A percentile compares a stretch with the other conserved stretches of the same genome.
Evolutionary conservation across 1,284 basidiomycete species (phyloP).

Genomic region (Leccinum pallidistipes): DNA sequence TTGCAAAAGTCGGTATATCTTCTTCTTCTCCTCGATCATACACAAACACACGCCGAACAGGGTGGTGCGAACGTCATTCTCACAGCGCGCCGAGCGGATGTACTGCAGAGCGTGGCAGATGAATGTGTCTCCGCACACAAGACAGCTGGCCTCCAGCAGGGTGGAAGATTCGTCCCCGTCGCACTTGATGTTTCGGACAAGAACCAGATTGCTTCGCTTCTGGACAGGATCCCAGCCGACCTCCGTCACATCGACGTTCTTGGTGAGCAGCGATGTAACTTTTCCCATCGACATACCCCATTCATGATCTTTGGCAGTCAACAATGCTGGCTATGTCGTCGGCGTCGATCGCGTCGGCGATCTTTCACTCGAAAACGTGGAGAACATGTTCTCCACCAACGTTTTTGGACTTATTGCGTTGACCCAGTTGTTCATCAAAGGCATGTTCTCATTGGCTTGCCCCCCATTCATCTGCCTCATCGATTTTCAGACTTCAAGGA

Average conservation of each 20-base stretch:
- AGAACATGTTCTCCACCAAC: slow-evolving; percentile 92
- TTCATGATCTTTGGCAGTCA: slow-evolving; percentile 48
- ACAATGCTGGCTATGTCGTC: slow-evolving; percentile 86
- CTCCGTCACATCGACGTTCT: slow-evolving; percentile 74
- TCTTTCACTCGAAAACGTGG: slow-evolving; percentile 73
- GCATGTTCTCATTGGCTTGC: slow-evolving; percentile 37
- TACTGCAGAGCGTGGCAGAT: slow-evolving; percentile 61
- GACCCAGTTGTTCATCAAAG: slow-evolving; percentile 76
- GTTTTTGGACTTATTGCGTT: slow-evolving; percentile 86
- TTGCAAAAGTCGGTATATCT: slow-evolving; percentile 64
- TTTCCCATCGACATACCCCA: neutral
- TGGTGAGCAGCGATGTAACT: slow-evolving; percentile 42
- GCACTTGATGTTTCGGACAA: slow-evolving; percentile 77
- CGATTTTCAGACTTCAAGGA: slow-evolving; percentile 78
- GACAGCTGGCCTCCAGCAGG: slow-evolving; percentile 66
- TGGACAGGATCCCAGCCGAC: slow-evolving; percentile 67
- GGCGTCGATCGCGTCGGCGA: slow-evolving; percentile 84
- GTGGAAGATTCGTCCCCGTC: slow-evolving; percentile 68
- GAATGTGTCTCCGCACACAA: slow-evolving; percentile 71
- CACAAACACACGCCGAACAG: slow-evolving; percentile 36
- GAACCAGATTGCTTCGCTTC: slow-evolving; percentile 61
- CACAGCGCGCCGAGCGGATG: slow-evolving; percentile 66
- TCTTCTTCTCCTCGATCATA: neutral
- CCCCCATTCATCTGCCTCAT: neutral
- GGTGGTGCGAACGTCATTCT: slow-evolving; percentile 80